Base-by-base conservation (phyloP, 805 yeast genomes). In the Maudiozyma bulderi region DNA sequence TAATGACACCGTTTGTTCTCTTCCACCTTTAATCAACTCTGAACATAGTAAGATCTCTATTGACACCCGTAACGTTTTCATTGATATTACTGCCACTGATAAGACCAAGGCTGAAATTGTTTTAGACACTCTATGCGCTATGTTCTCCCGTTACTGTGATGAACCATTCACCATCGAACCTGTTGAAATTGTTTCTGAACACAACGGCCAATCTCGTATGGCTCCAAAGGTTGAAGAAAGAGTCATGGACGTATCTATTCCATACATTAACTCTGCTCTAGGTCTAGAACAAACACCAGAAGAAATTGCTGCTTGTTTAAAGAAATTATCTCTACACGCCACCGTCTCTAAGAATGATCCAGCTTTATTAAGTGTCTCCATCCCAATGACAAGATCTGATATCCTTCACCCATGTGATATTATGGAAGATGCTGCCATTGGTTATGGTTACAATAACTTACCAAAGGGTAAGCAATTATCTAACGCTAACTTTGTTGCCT, bases 381-480 rank as follows among this genome's bases (percentile, higher is more conserved):
- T 93, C 51, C 99, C 99, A 54, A 83, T 87, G 61, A 93, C 99
- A 38, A 85, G 99, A 74, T 82, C 98, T 9, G 99, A 93, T 69
- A 78, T 93, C 53, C 75, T 93, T 61, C 99, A 93, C 69, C 95
- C 88, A 66, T 91, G 98, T 76, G 99, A 93, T 70, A 83, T 93
- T 57, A 86, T 93, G 95, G 99, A 93, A 70, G 99, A 93, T 68
- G 96, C 91, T 45, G 99, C 96, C 44, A 84, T 93, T 63, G 95
- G 88, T 32, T 93, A 88, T 65, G 99, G 99, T 50, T 93, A 84
- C 75, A 85, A 90, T 71, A 88, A 86, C 65, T 76, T 93, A 62
- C 78, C 77, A 54, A 87, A 83, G 70, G 81, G 93, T 46, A 78
- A 78, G 56, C 87, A 93, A 62, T 77, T 88, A 56, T 76, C 87